phyloP scores from a whole-genome alignment of 768 basidiomycete genomes.

The Coprinopsis cinerea region DNA sequence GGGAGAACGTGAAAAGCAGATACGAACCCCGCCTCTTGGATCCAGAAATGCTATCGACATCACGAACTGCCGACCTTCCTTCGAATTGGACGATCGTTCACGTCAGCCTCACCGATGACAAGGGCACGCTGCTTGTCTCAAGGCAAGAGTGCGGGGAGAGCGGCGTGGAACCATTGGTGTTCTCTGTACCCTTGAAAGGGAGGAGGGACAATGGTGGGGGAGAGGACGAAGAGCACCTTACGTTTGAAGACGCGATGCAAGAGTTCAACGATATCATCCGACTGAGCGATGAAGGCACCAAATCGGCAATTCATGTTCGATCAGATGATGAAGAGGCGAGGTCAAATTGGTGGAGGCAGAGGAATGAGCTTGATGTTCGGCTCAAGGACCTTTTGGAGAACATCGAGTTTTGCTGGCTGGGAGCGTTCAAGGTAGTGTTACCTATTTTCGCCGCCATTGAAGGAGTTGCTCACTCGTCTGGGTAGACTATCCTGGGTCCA shows the following conservation, averaged over 20 bases:
- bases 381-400: conserved; percentile 70
- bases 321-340: conserved; percentile 59
- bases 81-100: conserved; percentile 78
- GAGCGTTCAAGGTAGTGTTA: conserved; percentile 99
- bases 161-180: conserved; percentile 57
- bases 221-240: conserved; percentile 63
- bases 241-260: conserved; percentile 62
- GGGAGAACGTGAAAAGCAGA: conserved; percentile 50
- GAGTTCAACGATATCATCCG: conserved; percentile 79
- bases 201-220: conserved; percentile 67
- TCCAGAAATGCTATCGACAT: conserved; percentile 34
- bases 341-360: conserved; percentile 81
- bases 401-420: conserved; percentile 95
- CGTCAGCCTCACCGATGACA: conserved; percentile 79
- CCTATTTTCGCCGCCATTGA: conserved; percentile 11
- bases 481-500: conserved; percentile 58
- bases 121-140: conserved; percentile 75
- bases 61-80: conserved; percentile 48
- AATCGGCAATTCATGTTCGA: conserved; percentile 65
- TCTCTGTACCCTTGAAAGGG: conserved; percentile 85
- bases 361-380: conserved; percentile 69
- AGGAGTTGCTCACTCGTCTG: conserved; percentile 2
- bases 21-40: conserved; percentile 45
- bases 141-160: conserved; percentile 55
- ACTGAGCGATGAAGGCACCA: conserved; percentile 72